phyloP scores from a whole-genome alignment of 2,329 filamentous ascomycete genomes.

The Aspergillus sclerotialis region DNA sequence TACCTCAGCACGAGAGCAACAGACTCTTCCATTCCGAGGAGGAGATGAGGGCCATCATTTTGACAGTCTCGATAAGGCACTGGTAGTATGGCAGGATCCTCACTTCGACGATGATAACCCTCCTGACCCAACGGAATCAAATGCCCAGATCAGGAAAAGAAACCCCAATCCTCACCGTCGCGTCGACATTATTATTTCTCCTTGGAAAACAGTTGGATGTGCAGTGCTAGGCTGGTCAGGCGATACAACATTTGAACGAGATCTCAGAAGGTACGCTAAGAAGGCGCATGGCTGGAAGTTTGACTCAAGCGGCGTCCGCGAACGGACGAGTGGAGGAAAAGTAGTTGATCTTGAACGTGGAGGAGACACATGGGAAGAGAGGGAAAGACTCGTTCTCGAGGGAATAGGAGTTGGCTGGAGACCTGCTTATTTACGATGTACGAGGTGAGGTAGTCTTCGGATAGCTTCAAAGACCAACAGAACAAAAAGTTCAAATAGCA shows the following conservation, averaged over 20 bases:
- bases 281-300: conserved; percentile 70
- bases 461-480: too few species aligned
- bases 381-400: conserved; percentile 74
- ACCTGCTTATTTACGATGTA: conserved; percentile 61
- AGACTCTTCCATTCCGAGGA: conserved; percentile 49
- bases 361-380: conserved; percentile 55
- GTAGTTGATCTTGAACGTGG: conserved; percentile 60
- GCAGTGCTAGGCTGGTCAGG: conserved; percentile 84
- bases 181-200: conserved; percentile 85
- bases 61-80: conserved; percentile 81
- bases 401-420: conserved; percentile 65
- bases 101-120: conserved; percentile 32
- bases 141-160: conserved; percentile 22
- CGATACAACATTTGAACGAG: conserved; percentile 82
- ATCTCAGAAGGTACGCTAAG: conserved; percentile 74
- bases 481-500: too few species aligned
- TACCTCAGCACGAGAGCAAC: conserved; percentile 67
- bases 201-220: conserved; percentile 84
- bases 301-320: conserved; percentile 79
- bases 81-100: conserved; percentile 86
- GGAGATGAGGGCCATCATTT: conserved; percentile 51
- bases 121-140: conserved; percentile 10
- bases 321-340: conserved; percentile 56
- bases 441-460: too few species aligned
- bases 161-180: conserved; percentile 72